A percentile compares a stretch with the other conserved stretches of the same genome.
Evolutionary conservation across 2,329 filamentous ascomycete species (phyloP).

Genomic region (Geoglossum cookeanum): DNA sequence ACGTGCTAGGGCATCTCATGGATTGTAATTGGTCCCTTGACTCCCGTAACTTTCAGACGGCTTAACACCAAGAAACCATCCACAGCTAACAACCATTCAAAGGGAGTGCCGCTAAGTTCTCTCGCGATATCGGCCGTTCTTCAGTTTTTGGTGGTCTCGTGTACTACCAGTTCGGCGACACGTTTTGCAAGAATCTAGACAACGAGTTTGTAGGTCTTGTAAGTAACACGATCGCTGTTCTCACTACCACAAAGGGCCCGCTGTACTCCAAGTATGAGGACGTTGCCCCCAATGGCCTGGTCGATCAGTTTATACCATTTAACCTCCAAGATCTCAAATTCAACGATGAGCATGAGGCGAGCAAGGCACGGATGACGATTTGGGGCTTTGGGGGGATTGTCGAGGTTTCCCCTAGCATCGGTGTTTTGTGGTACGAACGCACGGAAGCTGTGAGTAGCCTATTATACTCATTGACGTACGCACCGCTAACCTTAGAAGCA

Average conservation of each 20-base stretch:
- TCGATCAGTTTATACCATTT: slow-evolving; percentile 7
- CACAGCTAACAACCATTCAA: neutral
- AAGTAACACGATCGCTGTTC: slow-evolving; percentile 8
- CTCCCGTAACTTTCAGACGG: neutral
- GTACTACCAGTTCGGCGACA: slow-evolving; percentile 11
- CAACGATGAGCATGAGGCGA: neutral
- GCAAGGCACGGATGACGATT: slow-evolving; percentile 6
- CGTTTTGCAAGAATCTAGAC: slow-evolving; percentile 8
- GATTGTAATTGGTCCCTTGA: neutral
- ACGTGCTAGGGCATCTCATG: neutral
- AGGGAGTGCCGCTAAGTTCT: slow-evolving; percentile 3
- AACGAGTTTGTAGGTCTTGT: slow-evolving; percentile 7
- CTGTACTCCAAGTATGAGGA: slow-evolving; percentile 6
- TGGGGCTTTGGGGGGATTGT: slow-evolving; percentile 9
- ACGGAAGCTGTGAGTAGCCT: neutral
- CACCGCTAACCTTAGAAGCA: neutral
- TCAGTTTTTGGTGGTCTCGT: slow-evolving; percentile 6
- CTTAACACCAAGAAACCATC: neutral
- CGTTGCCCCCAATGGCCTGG: slow-evolving; percentile 5
- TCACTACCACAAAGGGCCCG: slow-evolving; percentile 3
- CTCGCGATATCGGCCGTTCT: slow-evolving; percentile 11
- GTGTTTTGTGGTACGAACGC: slow-evolving; percentile 6
- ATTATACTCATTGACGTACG: neutral
- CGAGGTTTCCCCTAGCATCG: slow-evolving; percentile 6
- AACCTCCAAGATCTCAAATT: slow-evolving; percentile 5